These are phyloP conservation scores for Kurtzmaniella cleridarum DNA, from an alignment of 805 yeast species.

Conservation along the genomic window DNA sequence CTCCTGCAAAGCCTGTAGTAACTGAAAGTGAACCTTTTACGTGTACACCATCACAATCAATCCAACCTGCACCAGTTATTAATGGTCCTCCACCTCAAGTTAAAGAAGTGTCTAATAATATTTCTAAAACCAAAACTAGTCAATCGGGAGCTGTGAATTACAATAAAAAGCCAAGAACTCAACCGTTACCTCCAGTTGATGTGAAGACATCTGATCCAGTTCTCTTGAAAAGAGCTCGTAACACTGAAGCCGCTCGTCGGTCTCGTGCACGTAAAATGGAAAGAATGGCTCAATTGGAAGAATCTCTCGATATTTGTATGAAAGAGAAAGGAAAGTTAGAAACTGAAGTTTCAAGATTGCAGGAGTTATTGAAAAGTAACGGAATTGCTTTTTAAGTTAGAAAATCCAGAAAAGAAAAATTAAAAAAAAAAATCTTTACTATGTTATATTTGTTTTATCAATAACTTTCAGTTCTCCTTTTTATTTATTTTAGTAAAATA, in stretches of 20 bases:
- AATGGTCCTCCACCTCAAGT: conserved; percentile 10
- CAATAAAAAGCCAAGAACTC: conserved; percentile 68
- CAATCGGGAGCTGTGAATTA: conserved; percentile 72
- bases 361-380: conserved; percentile 35
- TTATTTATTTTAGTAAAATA: neutral
- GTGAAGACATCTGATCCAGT: conserved; percentile 55
- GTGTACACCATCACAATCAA: conserved; percentile 26
- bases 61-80: conserved; percentile 29
- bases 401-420: neutral
- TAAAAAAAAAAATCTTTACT: neutral
- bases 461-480: conserved; percentile 1
- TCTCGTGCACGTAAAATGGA: conserved; percentile 91
- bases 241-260: conserved; percentile 96
- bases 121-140: conserved; percentile 41
- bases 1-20: conserved; percentile 5
- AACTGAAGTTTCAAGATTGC: conserved; percentile 59
- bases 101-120: conserved; percentile 7
- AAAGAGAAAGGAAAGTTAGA: conserved; percentile 55
- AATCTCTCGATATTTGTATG: conserved; percentile 60
- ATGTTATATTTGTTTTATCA: neutral
- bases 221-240: conserved; percentile 85
- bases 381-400: conserved; percentile 11
- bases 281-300: conserved; percentile 79
- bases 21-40: conserved; percentile 13
- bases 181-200: conserved; percentile 68